Evolutionary conservation across 768 basidiomycete genomes (phyloP).

Genomic region (Calocybe cyanea): DNA sequence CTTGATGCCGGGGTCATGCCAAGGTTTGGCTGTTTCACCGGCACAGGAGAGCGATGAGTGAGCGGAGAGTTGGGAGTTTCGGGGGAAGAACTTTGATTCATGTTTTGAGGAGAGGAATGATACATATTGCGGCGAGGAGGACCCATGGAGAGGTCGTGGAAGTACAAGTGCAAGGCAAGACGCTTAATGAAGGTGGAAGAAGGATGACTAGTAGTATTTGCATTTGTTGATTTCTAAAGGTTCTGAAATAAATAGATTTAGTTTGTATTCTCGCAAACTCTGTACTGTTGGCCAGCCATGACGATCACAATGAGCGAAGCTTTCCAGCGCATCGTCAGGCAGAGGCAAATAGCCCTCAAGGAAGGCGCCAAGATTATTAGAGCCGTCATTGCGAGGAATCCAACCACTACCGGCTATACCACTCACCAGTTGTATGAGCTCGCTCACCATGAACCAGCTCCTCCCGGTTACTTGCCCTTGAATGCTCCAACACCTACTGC

Average conservation of each 20-base stretch:
- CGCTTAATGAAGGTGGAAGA: not conserved
- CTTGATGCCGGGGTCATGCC: slow-evolving; percentile 65
- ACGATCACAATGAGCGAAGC: slow-evolving; percentile 6
- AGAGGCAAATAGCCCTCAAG: slow-evolving; percentile 13
- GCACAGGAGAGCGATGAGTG: slow-evolving; percentile 18
- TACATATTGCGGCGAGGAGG: slow-evolving; percentile 25
- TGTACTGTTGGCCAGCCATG: too few relatives aligned
- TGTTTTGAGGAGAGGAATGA: slow-evolving; percentile 15
- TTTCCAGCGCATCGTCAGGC: slow-evolving; percentile 5
- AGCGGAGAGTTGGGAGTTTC: slow-evolving; percentile 15
- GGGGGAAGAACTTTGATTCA: slow-evolving; percentile 8
- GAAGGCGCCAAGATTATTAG: slow-evolving; percentile 27
- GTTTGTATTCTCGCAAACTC: too few relatives aligned
- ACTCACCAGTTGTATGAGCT: slow-evolving; percentile 36
- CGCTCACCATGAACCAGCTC: slow-evolving; percentile 24
- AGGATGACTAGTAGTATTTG: slow-evolving; percentile 2
- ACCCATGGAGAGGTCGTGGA: slow-evolving; percentile 23
- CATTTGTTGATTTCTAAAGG: slow-evolving; percentile 8
- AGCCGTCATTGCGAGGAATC: slow-evolving; percentile 23
- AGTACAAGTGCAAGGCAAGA: slow-evolving; percentile 2
- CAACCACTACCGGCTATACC: slow-evolving; percentile 28
- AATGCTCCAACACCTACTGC: slow-evolving; percentile 3
- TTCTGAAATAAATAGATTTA: too few relatives aligned
- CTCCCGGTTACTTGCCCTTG: slow-evolving; percentile 22
- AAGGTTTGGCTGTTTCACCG: slow-evolving; percentile 23